Evolutionary conservation across 805 yeast genomes (phyloP).

Genomic region (Candida ficus): DNA sequence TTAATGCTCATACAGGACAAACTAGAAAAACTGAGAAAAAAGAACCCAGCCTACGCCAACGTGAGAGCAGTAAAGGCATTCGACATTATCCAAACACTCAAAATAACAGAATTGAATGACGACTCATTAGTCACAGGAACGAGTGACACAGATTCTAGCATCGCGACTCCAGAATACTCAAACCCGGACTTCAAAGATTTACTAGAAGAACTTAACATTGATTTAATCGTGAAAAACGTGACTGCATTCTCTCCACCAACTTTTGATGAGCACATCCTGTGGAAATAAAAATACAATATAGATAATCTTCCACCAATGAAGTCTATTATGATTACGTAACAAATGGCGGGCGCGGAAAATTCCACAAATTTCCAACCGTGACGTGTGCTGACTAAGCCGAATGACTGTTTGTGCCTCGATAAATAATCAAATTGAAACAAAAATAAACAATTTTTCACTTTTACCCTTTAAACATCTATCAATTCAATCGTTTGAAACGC

Average conservation of each 20-base stretch:
- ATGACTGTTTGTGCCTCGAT: not conserved
- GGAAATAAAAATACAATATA: not conserved
- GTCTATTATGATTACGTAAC: not conserved
- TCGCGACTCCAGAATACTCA: too few species aligned
- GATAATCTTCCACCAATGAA: too few species aligned
- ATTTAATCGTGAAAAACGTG: not conserved
- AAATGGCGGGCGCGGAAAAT: too few species aligned
- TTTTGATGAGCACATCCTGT: not conserved
- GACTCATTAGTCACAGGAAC: not conserved
- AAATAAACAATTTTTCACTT: not conserved
- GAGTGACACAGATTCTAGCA: too few species aligned
- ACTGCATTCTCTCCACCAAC: not conserved
- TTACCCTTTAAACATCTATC: too few species aligned
- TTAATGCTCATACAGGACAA: slow-evolving; percentile 2
- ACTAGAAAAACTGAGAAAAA: slow-evolving; percentile 3
- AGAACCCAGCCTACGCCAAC: slow-evolving; percentile 6
- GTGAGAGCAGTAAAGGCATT: slow-evolving; percentile 7
- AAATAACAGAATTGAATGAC: slow-evolving; percentile 1
- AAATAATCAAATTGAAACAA: not conserved
- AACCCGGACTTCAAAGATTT: slow-evolving; percentile 8
- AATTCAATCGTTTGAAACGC: too few species aligned
- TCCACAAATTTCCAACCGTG: too few species aligned
- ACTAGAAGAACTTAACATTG: slow-evolving; percentile 7
- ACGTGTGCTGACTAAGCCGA: too few species aligned
- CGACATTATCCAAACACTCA: slow-evolving; percentile 4